phyloP scores from a whole-genome alignment of 352 stramenopile species.

The Phytophthora ramorum region DNA sequence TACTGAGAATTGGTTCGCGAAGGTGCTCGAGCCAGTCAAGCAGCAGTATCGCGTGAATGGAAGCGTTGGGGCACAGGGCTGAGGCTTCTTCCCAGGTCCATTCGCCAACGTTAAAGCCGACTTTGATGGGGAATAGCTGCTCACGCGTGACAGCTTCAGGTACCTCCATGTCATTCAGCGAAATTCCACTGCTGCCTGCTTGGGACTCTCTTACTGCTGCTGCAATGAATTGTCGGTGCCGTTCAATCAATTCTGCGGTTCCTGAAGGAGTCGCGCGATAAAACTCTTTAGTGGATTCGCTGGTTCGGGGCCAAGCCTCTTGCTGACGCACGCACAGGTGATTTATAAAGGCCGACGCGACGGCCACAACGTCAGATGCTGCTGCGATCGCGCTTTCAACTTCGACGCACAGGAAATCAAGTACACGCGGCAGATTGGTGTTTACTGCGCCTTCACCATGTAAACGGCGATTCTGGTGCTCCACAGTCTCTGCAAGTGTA shows the following conservation, averaged over 20 bases:
- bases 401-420: conserved; percentile 67
- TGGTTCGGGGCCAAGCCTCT: conserved; percentile 39
- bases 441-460: conserved; percentile 49
- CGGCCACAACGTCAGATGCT: conserved; percentile 17
- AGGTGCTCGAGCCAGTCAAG: conserved; percentile 88
- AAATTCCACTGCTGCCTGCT: conserved; percentile 2
- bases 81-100: conserved; percentile 65
- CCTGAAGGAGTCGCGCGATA: conserved; percentile 10
- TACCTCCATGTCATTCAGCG: conserved; percentile 42
- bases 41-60: conserved; percentile 55
- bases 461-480: conserved; percentile 74
- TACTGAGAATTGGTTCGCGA: conserved; percentile 54
- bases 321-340: conserved; percentile 42
- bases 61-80: conserved; percentile 28
- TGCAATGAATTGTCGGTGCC: conserved; percentile 39
- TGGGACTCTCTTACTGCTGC: conserved; percentile 21
- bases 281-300: conserved; percentile 31
- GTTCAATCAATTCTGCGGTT: conserved; percentile 28
- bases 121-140: conserved; percentile 67
- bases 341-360: conserved; percentile 29
- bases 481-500: conserved; percentile 60
- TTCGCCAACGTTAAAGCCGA: conserved; percentile 79
- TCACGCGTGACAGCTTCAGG: conserved; percentile 26
- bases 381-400: conserved; percentile 45
- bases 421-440: conserved; percentile 54